Percentiles rank a stretch among this genome's conserved stretches.
phyloP scores from a whole-genome alignment of 148 eudicot genomes.

The Vaccinium vitisidaea region DNA sequence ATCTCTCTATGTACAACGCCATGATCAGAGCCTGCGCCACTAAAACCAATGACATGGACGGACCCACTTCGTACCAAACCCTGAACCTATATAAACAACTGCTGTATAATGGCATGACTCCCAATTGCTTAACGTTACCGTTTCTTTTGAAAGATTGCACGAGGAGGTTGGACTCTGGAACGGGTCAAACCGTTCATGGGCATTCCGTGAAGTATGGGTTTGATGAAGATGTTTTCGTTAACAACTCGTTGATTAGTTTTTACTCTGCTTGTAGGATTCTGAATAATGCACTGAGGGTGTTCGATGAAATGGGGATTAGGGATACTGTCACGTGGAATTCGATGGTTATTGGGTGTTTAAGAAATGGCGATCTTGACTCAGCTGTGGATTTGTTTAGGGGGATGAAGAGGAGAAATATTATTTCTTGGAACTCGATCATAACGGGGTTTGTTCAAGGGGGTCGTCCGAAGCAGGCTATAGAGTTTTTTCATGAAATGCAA shows the following conservation, averaged over 20 bases:
- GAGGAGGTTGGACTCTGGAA: slow-evolving; percentile 28
- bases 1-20: slow-evolving; percentile 58
- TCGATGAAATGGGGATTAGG: slow-evolving; percentile 51
- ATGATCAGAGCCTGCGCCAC: slow-evolving; percentile 61
- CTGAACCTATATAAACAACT: slow-evolving; percentile 42
- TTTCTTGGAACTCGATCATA: slow-evolving; percentile 77
- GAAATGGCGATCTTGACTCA: slow-evolving; percentile 49
- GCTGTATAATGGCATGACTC: slow-evolving; percentile 35
- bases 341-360: slow-evolving; percentile 54
- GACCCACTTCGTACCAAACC: slow-evolving; percentile 28
- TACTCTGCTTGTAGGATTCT: slow-evolving; percentile 42
- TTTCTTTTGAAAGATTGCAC: slow-evolving; percentile 51
- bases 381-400: slow-evolving; percentile 57
- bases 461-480: slow-evolving; percentile 54
- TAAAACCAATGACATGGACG: slow-evolving; percentile 21
- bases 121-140: slow-evolving; percentile 61
- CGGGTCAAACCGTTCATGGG: slow-evolving; percentile 46
- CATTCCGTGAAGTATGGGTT: slow-evolving; percentile 51
- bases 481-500: slow-evolving; percentile 63
- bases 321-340: slow-evolving; percentile 77
- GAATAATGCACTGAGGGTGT: slow-evolving; percentile 42
- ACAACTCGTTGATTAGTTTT: slow-evolving; percentile 51
- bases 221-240: slow-evolving; percentile 34
- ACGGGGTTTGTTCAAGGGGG: slow-evolving; percentile 73
- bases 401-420: slow-evolving; percentile 53